Conservation (phyloP, 805 yeast species). For the Zygosaccharomyces gambellarensis region DNA sequence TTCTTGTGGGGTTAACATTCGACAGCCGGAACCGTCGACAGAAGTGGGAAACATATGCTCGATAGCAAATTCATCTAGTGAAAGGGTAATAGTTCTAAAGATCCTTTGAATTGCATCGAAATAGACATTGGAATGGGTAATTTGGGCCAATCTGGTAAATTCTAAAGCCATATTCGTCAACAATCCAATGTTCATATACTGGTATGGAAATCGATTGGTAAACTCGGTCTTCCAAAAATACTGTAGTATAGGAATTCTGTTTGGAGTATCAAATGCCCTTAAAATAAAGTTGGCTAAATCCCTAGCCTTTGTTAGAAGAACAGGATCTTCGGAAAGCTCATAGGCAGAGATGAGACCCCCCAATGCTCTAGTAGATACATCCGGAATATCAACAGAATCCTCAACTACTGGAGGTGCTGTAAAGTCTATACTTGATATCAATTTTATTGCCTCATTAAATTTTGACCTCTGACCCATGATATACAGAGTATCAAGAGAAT, state of each 20-base stretch:
- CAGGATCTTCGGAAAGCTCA: constrained; percentile 41
- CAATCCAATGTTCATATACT: constrained; percentile 40
- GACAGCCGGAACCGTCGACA: constrained; percentile 52
- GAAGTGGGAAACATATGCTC: constrained; percentile 42
- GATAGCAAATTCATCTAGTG: constrained; percentile 34
- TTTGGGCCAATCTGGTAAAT: constrained; percentile 47
- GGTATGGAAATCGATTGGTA: constrained; percentile 38
- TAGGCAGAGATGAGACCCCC: constrained; percentile 53
- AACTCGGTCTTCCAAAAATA: constrained; percentile 40
- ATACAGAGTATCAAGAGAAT: constrained; percentile 47
- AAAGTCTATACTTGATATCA: constrained; percentile 39
- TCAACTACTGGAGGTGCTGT: constrained; percentile 38
- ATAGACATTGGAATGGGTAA: constrained; percentile 45
- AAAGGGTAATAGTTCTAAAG: constrained; percentile 37
- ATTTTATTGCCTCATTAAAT: constrained; percentile 37
- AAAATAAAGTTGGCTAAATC: constrained; percentile 46
- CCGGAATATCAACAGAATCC: constrained; percentile 48
- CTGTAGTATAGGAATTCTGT: constrained; percentile 46
- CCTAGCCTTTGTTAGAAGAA: constrained; percentile 37
- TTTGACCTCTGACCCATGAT: constrained; percentile 43
- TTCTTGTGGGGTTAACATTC: constrained; percentile 28
- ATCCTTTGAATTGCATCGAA: constrained; percentile 47
- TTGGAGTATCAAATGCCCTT: constrained; percentile 57
- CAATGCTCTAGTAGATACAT: constrained; percentile 38
- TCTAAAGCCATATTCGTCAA: constrained; percentile 49